phyloP scores from a whole-genome alignment of 164 flowering plant species.

The Chimonanthus praecox region DNA sequence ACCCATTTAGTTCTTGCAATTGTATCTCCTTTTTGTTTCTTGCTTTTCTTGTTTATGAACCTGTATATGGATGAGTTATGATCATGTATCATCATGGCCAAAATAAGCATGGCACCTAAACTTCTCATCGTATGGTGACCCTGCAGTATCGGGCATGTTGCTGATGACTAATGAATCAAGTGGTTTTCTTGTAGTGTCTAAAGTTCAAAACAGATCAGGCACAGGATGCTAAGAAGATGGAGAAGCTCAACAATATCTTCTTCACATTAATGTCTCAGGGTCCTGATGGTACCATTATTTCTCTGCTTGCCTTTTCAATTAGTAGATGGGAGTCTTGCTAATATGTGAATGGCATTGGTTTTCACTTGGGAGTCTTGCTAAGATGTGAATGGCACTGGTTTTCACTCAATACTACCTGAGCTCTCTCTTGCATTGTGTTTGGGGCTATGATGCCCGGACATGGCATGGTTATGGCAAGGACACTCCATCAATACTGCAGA shows the following conservation, averaged over 20 bases:
- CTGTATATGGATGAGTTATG: too few species aligned
- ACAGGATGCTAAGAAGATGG: constrained; percentile 98
- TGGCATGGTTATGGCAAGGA: too few species aligned
- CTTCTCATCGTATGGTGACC: too few species aligned
- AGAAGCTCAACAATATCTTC: constrained; percentile 88
- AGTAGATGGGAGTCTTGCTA: neutral
- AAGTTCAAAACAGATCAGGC: constrained; percentile 97
- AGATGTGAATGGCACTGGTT: neutral
- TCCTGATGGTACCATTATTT: constrained; percentile 65
- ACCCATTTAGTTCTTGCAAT: too few species aligned
- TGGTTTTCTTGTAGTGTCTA: constrained; percentile 52
- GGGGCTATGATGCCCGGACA: too few species aligned
- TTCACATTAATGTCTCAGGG: constrained; percentile 90
- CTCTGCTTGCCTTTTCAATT: neutral
- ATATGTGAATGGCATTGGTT: neutral
- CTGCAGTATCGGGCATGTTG: neutral
- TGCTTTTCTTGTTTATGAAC: too few species aligned
- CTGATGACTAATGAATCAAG: neutral
- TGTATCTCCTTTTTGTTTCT: too few species aligned
- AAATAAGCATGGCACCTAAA: too few species aligned
- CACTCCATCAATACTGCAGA: too few species aligned
- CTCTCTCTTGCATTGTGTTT: too few species aligned
- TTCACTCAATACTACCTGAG: too few species aligned
- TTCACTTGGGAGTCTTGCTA: neutral
- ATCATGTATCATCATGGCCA: too few species aligned